Evolutionary conservation across 2,329 filamentous ascomycete genomes (phyloP).

Genomic region (Fusarium sp.): DNA sequence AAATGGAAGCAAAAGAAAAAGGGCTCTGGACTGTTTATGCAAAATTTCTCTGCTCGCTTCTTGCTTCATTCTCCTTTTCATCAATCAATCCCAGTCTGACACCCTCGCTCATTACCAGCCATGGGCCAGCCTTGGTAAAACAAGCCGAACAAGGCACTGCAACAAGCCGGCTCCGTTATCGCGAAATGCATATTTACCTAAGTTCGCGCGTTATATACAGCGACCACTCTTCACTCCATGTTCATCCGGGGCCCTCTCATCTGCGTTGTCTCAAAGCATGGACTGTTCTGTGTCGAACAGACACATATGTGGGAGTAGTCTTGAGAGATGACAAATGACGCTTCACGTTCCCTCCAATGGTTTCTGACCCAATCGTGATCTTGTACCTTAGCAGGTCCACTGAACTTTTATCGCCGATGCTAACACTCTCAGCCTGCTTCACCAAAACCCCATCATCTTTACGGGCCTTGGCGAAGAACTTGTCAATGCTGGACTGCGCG

Average conservation of each 20-base stretch:
- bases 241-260: conserved; percentile 1
- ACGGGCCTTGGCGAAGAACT: conserved; percentile 62
- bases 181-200: conserved; percentile 34
- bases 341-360: conserved; percentile 46
- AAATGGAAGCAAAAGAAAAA: conserved; percentile 38
- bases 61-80: conserved; percentile 24
- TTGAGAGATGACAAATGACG: conserved; percentile 18
- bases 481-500: conserved; percentile 66
- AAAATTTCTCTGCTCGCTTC: conserved; percentile 31
- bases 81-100: conserved; percentile 31
- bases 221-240: conserved; percentile 7
- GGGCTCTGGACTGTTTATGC: conserved; percentile 41
- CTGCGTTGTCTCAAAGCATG: conserved; percentile 21
- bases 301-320: not conserved
- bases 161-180: conserved; percentile 26
- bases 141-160: conserved; percentile 19
- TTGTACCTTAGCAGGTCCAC: conserved; percentile 63
- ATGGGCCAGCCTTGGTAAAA: conserved; percentile 26
- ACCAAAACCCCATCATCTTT: conserved; percentile 48
- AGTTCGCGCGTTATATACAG: conserved; percentile 44
- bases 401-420: conserved; percentile 58
- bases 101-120: conserved; percentile 40
- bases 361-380: conserved; percentile 53
- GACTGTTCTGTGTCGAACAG: not conserved
- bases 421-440: conserved; percentile 56